A percentile compares a stretch with the other conserved stretches of the same genome.
These are phyloP conservation scores for Talaromyces rugulosus DNA, from an alignment of 2,329 filamentous ascomycete species.

Conservation along the genomic window DNA sequence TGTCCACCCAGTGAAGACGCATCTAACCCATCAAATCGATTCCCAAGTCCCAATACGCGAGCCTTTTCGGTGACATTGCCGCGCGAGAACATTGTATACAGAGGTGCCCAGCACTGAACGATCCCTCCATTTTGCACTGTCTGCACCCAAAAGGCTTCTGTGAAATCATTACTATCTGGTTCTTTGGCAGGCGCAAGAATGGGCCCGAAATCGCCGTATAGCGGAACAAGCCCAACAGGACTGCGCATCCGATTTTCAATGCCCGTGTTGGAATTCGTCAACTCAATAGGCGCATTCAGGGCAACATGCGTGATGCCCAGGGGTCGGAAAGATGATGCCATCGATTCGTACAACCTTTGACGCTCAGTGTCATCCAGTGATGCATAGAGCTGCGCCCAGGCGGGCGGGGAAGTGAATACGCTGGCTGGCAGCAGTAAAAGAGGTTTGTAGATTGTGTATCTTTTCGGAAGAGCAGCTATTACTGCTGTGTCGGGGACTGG, in stretches of 20 bases:
- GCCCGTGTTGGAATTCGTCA: slow-evolving; percentile 20
- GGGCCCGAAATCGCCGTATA: slow-evolving; percentile 72
- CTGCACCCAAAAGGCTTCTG: slow-evolving; percentile 69
- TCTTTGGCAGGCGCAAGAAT: slow-evolving; percentile 19
- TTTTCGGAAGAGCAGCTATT: slow-evolving; percentile 30
- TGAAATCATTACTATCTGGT: slow-evolving; percentile 53
- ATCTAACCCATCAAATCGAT: slow-evolving; percentile 30
- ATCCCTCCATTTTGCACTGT: slow-evolving; percentile 74
- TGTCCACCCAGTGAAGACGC: slow-evolving; percentile 21
- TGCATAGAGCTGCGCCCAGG: slow-evolving; percentile 26
- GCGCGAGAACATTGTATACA: slow-evolving; percentile 90
- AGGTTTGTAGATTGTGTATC: slow-evolving; percentile 55
- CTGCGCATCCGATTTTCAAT: slow-evolving; percentile 68
- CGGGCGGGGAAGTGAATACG: slow-evolving; percentile 34
- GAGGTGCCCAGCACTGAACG: slow-evolving; percentile 77
- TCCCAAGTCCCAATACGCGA: slow-evolving; percentile 55
- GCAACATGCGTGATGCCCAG: slow-evolving; percentile 52
- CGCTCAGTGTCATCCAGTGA: slow-evolving; percentile 25
- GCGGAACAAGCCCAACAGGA: slow-evolving; percentile 64
- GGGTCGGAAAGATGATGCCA: slow-evolving; percentile 36
- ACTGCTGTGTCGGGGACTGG: background rate
- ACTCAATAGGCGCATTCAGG: slow-evolving; percentile 54
- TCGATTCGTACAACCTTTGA: slow-evolving; percentile 37
- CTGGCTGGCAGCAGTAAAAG: slow-evolving; percentile 54
- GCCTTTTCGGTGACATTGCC: slow-evolving; percentile 90